Conservation (phyloP, 2,329 filamentous ascomycete genomes). For the Hymenoscyphus scutula region DNA sequence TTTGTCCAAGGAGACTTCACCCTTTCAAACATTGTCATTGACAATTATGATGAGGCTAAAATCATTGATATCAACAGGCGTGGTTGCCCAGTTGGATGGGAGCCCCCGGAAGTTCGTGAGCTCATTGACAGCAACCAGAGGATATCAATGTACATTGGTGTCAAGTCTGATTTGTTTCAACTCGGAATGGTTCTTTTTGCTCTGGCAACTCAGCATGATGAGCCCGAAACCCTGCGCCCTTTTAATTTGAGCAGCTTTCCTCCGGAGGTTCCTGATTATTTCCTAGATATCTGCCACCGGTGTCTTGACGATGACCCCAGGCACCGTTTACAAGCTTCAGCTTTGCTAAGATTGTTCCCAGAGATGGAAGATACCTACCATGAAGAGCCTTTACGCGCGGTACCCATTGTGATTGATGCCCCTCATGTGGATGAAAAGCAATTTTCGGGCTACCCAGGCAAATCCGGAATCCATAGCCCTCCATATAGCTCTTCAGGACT, state of each 20-base stretch:
- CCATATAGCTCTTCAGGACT: conserved; percentile 16
- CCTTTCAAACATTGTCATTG: conserved; percentile 93
- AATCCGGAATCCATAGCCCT: conserved; percentile 18
- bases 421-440: conserved; percentile 21
- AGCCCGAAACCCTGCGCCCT: conserved; percentile 80
- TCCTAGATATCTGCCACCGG: conserved; percentile 67
- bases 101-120: conserved; percentile 84
- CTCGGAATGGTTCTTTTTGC: conserved; percentile 95
- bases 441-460: conserved; percentile 16
- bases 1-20: conserved; percentile 99
- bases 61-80: conserved; percentile 98
- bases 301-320: conserved; percentile 76
- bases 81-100: conserved; percentile 97
- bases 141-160: conserved; percentile 95
- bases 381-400: conserved; percentile 17
- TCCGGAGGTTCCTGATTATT: conserved; percentile 73
- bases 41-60: conserved; percentile 78
- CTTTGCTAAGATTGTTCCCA: conserved; percentile 71
- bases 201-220: conserved; percentile 80
- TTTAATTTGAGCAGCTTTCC: conserved; percentile 55
- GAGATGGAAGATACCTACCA: conserved; percentile 25
- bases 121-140: conserved; percentile 86
- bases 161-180: conserved; percentile 95
- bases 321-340: conserved; percentile 68
- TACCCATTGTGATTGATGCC: conserved; percentile 34